A percentile compares a stretch with the other conserved stretches of the same genome.
Conservation (phyloP, 1,284 basidiomycete genomes). For the Trichosporon sp. region DNA sequence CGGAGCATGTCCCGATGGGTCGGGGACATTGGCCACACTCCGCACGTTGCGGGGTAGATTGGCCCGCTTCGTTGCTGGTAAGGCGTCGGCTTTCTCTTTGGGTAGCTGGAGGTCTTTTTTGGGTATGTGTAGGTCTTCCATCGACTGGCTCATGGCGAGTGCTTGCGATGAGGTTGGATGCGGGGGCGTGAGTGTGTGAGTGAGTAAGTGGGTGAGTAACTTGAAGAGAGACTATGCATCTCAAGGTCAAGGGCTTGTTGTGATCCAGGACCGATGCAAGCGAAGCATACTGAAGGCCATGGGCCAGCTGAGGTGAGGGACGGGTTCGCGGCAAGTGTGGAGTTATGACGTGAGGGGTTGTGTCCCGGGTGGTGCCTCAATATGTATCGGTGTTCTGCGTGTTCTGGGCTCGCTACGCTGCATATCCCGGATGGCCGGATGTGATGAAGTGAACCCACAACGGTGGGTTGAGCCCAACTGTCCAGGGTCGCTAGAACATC, state of each 20-base stretch:
- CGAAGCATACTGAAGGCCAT: too few species aligned
- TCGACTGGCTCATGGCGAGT: background rate
- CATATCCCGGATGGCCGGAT: too few species aligned
- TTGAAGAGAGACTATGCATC: background rate
- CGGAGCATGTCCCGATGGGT: background rate
- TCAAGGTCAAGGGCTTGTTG: too few species aligned
- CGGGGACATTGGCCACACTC: background rate
- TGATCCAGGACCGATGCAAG: too few species aligned
- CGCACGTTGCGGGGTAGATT: background rate
- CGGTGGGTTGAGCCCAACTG: background rate
- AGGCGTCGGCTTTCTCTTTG: background rate
- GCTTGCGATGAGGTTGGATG: too few species aligned
- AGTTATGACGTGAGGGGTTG: background rate
- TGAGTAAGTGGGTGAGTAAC: background rate
- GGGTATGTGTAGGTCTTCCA: background rate
- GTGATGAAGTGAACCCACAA: background rate
- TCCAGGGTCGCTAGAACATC: too few species aligned
- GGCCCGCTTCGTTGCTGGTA: background rate
- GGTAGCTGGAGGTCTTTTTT: background rate
- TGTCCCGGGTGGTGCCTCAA: background rate
- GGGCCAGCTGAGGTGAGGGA: too few species aligned
- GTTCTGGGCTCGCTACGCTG: too few species aligned
- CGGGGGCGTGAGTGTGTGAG: too few species aligned
- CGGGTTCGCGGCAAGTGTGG: background rate
- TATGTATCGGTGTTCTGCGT: too few species aligned